These are phyloP conservation scores for Arthroderma sp. DNA, from an alignment of 2,329 filamentous ascomycete genomes.

Conservation along the genomic window DNA sequence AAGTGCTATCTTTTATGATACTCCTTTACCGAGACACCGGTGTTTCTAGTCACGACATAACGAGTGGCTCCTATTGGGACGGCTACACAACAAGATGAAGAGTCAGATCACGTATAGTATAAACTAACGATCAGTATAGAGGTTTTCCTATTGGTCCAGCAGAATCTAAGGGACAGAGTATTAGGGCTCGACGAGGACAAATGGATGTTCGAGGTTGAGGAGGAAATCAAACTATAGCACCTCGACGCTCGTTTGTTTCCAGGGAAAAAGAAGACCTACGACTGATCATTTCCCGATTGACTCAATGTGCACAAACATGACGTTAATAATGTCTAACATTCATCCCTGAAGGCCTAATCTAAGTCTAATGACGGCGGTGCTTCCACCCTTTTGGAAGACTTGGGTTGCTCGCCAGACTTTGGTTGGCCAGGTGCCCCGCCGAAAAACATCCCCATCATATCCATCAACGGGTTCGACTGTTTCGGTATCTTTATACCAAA, in stretches of 20 bases:
- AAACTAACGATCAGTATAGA: constrained; percentile 37
- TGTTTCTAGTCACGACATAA: too few species aligned
- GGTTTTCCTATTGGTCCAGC: constrained; percentile 55
- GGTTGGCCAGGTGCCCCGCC: constrained; percentile 46
- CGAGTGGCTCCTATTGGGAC: too few species aligned
- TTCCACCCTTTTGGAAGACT: constrained; percentile 36
- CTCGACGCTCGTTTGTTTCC: background rate
- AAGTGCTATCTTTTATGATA: constrained; percentile 18
- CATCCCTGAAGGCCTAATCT: constrained; percentile 24
- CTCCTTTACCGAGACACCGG: too few species aligned
- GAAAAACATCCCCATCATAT: constrained; percentile 96
- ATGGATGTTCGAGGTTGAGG: constrained; percentile 79
- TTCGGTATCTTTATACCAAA: constrained; percentile 81
- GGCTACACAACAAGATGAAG: too few species aligned
- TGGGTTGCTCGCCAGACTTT: constrained; percentile 33
- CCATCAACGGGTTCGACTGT: constrained; percentile 84
- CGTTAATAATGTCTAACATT: background rate
- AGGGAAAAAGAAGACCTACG: background rate
- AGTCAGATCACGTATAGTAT: constrained; percentile 10
- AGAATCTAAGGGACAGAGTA: constrained; percentile 61
- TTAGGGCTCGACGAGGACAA: constrained; percentile 65
- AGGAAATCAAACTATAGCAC: constrained; percentile 29
- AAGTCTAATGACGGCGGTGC: constrained; percentile 36
- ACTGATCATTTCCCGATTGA: constrained; percentile 3
- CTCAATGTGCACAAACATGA: background rate